Evolutionary conservation across 345 rosid species (phyloP).

Genomic region (Hypericum androsaemum): DNA sequence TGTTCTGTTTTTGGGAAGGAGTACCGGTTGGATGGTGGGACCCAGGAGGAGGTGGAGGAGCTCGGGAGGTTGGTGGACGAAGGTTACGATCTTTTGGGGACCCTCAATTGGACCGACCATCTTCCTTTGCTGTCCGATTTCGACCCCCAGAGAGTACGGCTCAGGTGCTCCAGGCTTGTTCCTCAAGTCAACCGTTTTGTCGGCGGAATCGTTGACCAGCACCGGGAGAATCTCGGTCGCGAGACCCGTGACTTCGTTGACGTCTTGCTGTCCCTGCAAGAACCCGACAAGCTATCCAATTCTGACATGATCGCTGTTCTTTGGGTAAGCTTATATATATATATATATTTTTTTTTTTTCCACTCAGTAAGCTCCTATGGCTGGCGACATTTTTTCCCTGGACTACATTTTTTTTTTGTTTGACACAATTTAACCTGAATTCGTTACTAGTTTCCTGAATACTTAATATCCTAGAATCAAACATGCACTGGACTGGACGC

Average conservation of each 20-base stretch:
- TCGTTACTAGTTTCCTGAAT: no score
- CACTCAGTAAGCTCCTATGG: background rate
- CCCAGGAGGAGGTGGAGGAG: constrained; percentile 25
- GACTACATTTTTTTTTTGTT: no score
- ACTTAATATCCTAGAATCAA: no score
- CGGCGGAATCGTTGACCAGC: constrained; percentile 39
- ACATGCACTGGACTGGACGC: no score
- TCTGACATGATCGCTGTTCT: constrained; percentile 69
- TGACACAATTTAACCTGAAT: no score
- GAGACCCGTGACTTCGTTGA: constrained; percentile 52
- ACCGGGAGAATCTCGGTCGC: constrained; percentile 20
- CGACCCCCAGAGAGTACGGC: constrained; percentile 58
- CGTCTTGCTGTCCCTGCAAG: constrained; percentile 53
- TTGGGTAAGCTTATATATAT: constrained; percentile 39
- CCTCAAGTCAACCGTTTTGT: constrained; percentile 63
- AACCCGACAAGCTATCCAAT: constrained; percentile 40
- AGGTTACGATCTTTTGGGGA: constrained; percentile 59
- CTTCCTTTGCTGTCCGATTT: constrained; percentile 57
- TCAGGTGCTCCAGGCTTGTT: constrained; percentile 51
- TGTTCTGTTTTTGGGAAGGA: constrained; percentile 55
- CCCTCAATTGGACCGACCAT: constrained; percentile 61
- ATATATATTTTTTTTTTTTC: background rate
- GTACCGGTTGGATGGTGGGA: constrained; percentile 28
- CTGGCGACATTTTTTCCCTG: background rate
- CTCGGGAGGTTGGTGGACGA: constrained; percentile 47